phyloP scores from a whole-genome alignment of 257 asterid genomes.

The Solanum medicagineum region DNA sequence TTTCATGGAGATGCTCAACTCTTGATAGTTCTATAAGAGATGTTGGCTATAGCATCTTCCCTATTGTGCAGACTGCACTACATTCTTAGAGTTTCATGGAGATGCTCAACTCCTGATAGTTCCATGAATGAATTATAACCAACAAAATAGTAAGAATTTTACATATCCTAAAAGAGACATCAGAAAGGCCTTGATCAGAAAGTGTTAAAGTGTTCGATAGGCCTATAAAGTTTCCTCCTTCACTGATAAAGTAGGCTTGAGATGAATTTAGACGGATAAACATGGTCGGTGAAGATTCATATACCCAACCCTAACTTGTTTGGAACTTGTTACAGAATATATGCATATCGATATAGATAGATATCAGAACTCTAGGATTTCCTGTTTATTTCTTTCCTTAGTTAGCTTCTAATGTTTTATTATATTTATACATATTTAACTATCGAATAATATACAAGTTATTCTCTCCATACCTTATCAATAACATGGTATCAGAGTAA shows the following conservation, averaged over 20 bases:
- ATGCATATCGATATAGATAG: no score
- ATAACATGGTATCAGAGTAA: no score
- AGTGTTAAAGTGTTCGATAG: background rate
- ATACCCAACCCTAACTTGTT: background rate
- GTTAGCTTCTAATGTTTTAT: no score
- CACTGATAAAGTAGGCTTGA: background rate
- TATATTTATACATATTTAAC: no score
- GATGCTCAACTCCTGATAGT: background rate
- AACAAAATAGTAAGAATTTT: background rate
- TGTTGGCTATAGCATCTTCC: background rate
- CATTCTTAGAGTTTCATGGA: background rate
- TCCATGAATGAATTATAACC: background rate
- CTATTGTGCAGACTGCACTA: background rate
- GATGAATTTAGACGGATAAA: background rate
- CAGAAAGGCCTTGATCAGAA: background rate
- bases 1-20: background rate
- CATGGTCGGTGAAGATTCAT: background rate
- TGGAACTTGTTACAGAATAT: background rate
- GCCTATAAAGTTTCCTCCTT: background rate
- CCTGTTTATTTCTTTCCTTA: no score
- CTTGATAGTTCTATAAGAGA: background rate
- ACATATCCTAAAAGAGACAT: background rate
- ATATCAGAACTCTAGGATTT: no score
- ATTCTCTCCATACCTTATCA: no score
- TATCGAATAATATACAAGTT: no score